Evolutionary conservation across 495 filamentous ascomycete species (phyloP).

Genomic region (Penicillium bovifimosum): DNA sequence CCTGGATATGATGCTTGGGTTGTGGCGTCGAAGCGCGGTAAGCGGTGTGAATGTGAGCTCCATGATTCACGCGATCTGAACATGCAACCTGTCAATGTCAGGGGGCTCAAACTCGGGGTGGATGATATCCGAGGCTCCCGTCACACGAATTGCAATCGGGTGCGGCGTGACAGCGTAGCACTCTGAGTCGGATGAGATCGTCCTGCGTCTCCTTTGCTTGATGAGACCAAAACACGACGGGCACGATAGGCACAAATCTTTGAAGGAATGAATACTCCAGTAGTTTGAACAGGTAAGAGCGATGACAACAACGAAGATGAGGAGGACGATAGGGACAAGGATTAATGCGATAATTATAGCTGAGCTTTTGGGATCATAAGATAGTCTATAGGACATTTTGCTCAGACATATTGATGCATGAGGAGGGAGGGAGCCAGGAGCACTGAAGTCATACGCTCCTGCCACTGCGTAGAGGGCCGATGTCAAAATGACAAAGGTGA

Average conservation of each 20-base stretch:
- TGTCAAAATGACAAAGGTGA: not conserved
- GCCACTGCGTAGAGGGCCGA: not conserved
- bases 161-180: constrained; percentile 1
- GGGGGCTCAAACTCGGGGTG: constrained; percentile 15
- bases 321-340: constrained; percentile 50
- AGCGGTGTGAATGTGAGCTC: constrained; percentile 11
- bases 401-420: constrained; percentile 1
- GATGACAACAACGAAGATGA: constrained; percentile 39
- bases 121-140: constrained; percentile 15
- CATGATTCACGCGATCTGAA: constrained; percentile 13
- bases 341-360: constrained; percentile 46
- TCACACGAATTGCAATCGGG: constrained; percentile 3
- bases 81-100: constrained; percentile 15
- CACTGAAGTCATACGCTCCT: not conserved
- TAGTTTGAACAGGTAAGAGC: constrained; percentile 42
- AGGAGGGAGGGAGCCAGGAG: not conserved
- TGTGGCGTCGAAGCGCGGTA: constrained; percentile 4
- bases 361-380: constrained; percentile 30
- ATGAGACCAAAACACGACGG: constrained; percentile 6
- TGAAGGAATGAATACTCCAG: constrained; percentile 25
- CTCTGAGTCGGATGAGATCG: constrained; percentile 18
- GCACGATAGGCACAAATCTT: constrained; percentile 3
- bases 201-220: constrained; percentile 14
- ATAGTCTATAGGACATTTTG: constrained; percentile 30
- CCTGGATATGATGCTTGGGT: not conserved